These are phyloP conservation scores for Fallopia convolvulus DNA, from an alignment of 148 eudicot genomes.

Conservation along the genomic window DNA sequence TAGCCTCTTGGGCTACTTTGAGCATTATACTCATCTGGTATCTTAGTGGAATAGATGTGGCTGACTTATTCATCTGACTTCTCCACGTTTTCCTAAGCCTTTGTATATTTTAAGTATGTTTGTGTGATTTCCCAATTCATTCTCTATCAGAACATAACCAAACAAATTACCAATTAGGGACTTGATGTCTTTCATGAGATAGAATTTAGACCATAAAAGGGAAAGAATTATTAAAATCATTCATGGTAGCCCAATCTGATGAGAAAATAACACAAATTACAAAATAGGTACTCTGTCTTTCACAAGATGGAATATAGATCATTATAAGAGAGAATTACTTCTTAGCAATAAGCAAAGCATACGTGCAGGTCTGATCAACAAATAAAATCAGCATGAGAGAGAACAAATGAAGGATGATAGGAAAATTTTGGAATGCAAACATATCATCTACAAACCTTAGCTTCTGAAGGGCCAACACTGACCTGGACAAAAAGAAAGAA, in stretches of 20 bases:
- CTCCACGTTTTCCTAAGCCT: background rate
- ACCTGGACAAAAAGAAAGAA: constrained; percentile 49
- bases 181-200: background rate
- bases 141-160: background rate
- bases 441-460: constrained; percentile 51
- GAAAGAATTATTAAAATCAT: constrained; percentile 34
- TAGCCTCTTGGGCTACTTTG: background rate
- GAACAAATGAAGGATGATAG: background rate
- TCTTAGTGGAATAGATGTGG: background rate
- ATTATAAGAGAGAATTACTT: background rate
- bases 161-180: background rate
- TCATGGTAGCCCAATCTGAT: background rate
- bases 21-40: background rate
- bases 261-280: background rate
- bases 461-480: constrained; percentile 89
- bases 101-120: background rate
- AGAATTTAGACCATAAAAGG: background rate
- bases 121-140: background rate
- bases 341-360: background rate
- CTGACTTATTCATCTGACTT: background rate
- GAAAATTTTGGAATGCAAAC: constrained; percentile 8
- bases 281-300: background rate
- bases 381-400: background rate
- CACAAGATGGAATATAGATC: background rate
- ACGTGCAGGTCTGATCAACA: background rate